These are phyloP conservation scores for Warburgia ugandensis DNA, from an alignment of 164 flowering plant species.

Conservation along the genomic window DNA sequence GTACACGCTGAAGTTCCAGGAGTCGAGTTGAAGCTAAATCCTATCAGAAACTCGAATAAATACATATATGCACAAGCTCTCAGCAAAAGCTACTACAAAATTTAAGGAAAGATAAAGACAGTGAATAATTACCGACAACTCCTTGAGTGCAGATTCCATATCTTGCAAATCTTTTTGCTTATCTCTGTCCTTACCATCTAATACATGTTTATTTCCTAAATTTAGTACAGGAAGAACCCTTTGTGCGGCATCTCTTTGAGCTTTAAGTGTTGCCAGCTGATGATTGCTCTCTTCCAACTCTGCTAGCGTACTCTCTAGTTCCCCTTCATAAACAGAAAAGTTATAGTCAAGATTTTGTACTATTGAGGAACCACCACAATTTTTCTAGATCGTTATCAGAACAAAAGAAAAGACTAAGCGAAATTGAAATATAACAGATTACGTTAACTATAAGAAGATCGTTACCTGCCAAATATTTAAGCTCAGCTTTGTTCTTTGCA, in stretches of 20 bases:
- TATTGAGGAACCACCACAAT: too few relatives aligned
- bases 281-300: conserved; percentile 64
- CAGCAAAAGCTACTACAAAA: conserved; percentile 1
- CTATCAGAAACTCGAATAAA: conserved; percentile 30
- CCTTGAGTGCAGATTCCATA: conserved; percentile 65
- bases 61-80: conserved; percentile 1
- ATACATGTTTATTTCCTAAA: conserved; percentile 39
- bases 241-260: conserved; percentile 57
- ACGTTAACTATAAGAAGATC: too few relatives aligned
- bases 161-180: conserved; percentile 69
- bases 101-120: conserved; percentile 5
- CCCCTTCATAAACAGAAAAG: conserved; percentile 38
- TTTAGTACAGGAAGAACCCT: conserved; percentile 59
- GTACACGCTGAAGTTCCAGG: conserved; percentile 48
- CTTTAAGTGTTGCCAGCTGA: conserved; percentile 53
- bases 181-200: conserved; percentile 52
- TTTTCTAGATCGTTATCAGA: too few relatives aligned
- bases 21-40: conserved; percentile 52
- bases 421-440: too few relatives aligned
- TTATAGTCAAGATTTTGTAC: too few relatives aligned
- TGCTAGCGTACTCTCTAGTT: conserved; percentile 45
- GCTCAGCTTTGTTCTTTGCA: conserved; percentile 66
- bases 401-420: too few relatives aligned
- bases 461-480: conserved; percentile 59
- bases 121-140: conserved; percentile 43